phyloP scores from a whole-genome alignment of 352 stramenopile species.

The Pythium brassicae region DNA sequence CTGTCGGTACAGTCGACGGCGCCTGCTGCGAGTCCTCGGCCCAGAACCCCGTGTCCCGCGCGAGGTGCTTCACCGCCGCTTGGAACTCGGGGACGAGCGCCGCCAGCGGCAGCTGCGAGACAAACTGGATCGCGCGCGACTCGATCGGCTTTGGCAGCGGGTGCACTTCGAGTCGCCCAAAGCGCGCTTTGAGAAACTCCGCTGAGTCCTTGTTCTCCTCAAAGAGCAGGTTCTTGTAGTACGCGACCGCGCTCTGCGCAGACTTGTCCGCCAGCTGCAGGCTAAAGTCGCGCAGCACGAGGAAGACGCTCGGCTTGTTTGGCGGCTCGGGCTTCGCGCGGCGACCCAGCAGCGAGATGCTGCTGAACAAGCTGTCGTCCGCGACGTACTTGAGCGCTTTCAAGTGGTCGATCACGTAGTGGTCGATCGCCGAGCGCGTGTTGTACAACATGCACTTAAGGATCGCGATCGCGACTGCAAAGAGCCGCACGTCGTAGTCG shows the following conservation, averaged over 20 bases:
- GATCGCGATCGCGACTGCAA: neutral
- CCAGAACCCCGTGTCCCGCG: neutral
- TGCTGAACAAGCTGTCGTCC: neutral
- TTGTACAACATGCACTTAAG: neutral
- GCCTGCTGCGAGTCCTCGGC: neutral
- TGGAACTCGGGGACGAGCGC: neutral
- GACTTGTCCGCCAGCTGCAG: neutral
- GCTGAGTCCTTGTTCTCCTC: neutral
- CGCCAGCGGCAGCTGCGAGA: neutral
- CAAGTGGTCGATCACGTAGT: neutral
- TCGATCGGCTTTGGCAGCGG: neutral
- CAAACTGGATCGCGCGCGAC: neutral
- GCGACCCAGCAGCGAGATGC: neutral
- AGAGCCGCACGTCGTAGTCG: neutral
- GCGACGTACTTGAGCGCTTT: neutral
- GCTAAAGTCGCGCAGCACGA: neutral
- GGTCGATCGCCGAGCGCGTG: neutral
- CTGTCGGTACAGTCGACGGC: neutral
- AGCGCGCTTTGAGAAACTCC: neutral
- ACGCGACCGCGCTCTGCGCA: neutral
- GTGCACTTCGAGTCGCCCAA: neutral
- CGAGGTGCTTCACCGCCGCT: neutral
- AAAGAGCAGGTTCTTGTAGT: slow-evolving; percentile 1
- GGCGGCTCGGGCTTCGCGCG: neutral
- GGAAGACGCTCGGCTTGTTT: neutral